Evolutionary conservation across 139 green algal species (phyloP).

Genomic region (Chlamydomonas eustigma): DNA sequence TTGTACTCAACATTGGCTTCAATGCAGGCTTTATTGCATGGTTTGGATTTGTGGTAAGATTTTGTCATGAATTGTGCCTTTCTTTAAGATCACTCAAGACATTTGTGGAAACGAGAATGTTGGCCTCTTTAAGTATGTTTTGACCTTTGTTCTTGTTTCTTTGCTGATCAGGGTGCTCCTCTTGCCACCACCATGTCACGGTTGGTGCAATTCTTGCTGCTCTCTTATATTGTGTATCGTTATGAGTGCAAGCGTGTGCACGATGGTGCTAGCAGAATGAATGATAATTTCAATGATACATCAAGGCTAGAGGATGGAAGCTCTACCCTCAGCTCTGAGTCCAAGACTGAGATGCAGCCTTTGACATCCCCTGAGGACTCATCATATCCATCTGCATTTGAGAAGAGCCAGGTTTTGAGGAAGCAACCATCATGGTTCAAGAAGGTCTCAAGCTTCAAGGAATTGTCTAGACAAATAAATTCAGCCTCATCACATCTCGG

Average conservation of each 20-base stretch:
- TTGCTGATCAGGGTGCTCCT: slow-evolving; percentile 18
- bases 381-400: neutral
- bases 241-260: slow-evolving; percentile 8
- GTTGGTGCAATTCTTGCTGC: slow-evolving; percentile 23
- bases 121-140: no score
- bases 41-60: slow-evolving; percentile 28
- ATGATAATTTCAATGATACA: no score
- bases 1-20: slow-evolving; percentile 27
- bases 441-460: neutral
- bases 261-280: no score
- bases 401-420: neutral
- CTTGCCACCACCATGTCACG: slow-evolving; percentile 35
- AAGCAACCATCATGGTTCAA: neutral
- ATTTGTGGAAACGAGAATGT: no score
- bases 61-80: neutral
- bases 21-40: slow-evolving; percentile 24
- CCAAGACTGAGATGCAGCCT: neutral
- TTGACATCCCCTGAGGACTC: neutral
- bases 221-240: slow-evolving; percentile 10
- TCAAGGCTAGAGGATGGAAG: neutral
- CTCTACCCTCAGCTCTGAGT: neutral
- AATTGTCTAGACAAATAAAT: neutral
- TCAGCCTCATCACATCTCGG: neutral
- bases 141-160: no score
- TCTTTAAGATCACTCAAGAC: neutral